phyloP scores from a whole-genome alignment of 2,329 filamentous ascomycete species.

The Phoma sp. region DNA sequence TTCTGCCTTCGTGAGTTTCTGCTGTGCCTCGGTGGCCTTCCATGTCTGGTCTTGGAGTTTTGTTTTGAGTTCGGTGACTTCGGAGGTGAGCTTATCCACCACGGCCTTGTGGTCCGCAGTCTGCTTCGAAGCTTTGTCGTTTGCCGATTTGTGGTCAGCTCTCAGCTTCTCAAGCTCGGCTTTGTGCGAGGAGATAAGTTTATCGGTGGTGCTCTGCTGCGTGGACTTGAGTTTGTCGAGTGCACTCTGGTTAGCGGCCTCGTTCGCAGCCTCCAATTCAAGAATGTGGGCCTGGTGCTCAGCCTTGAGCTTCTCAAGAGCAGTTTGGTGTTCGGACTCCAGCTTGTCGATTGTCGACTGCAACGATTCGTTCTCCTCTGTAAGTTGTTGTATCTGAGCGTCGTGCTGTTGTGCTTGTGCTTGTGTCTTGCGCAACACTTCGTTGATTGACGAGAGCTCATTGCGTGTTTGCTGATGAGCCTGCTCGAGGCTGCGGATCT shows the following conservation, averaged over 20 bases:
- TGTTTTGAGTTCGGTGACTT: slow-evolving; percentile 41
- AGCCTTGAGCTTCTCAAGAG: slow-evolving; percentile 17
- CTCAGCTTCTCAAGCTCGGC: slow-evolving; percentile 20
- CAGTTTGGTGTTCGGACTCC: slow-evolving; percentile 1
- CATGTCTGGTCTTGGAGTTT: slow-evolving; percentile 53
- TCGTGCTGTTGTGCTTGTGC: slow-evolving; percentile 32
- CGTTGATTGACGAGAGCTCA: slow-evolving; percentile 32
- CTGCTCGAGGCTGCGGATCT: slow-evolving; percentile 35
- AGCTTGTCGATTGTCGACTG: slow-evolving; percentile 21
- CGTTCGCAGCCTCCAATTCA: slow-evolving; percentile 9
- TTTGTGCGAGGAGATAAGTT: slow-evolving; percentile 5
- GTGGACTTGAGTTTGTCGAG: slow-evolving; percentile 20
- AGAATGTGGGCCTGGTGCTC: slow-evolving; percentile 17
- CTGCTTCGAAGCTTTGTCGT: background rate
- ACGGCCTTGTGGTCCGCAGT: slow-evolving; percentile 5
- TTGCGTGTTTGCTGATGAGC: slow-evolving; percentile 32
- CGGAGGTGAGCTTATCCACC: slow-evolving; percentile 35
- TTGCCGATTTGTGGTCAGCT: slow-evolving; percentile 7
- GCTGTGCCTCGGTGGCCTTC: slow-evolving; percentile 56
- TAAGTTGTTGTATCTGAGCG: slow-evolving; percentile 50
- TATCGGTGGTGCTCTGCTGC: slow-evolving; percentile 1
- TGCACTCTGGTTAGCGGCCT: slow-evolving; percentile 3
- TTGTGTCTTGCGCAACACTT: slow-evolving; percentile 34
- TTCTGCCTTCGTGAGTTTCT: slow-evolving; percentile 36
- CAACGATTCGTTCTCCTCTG: slow-evolving; percentile 31